Evolutionary conservation across 345 rosid genomes (phyloP), one percentile per base, ranked within the genome.

Genomic region (Geranium rotundifolium): DNA sequence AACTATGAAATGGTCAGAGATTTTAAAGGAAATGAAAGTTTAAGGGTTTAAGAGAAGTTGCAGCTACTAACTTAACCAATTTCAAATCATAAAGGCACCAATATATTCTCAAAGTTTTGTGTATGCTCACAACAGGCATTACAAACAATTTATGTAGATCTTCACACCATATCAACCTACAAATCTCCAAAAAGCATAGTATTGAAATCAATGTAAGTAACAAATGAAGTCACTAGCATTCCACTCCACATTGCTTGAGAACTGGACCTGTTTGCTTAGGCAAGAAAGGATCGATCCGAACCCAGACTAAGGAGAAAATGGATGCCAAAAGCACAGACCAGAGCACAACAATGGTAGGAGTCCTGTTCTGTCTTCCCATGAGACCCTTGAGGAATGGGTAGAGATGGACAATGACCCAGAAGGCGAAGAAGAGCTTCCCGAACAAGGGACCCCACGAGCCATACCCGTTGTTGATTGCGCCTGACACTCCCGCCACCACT

Each of bases 301-400:
- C 98, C 96, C 98, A 91, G 58, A 91, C 78, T 34, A 91, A 69
- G 0, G 98, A 91, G 87, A 91, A 91, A 58, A 91, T 91, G 1
- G 96, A 91, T 5, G 98, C 92, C 2, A 91, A 81, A 31, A 91
- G 95, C 12, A 91, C 59, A 8, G 95, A 89, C 96, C 98, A 91
- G 0, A 86, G 81, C 16, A 91, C 92, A 29, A 89, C 95, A 39
- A 89, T 91, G n/a, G 98, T 91, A 0, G 96, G 98, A 2, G 96
- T 89, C 79, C 95, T 74, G 78, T 91, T 91, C 62, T 91, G 98
- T 18, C 76, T 75, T 76, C 98, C 95, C 98, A 89, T 89, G 67
- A 91, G 65, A 76, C 98, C 98, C 72, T 92, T 92, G 66, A 89
- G 91, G 81, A 89, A 92, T 55, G 98, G 98, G 66, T 89, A 92